Evolutionary conservation across 108 stramenopile genomes (phyloP).

Genomic region (Epithemia pelagica): DNA sequence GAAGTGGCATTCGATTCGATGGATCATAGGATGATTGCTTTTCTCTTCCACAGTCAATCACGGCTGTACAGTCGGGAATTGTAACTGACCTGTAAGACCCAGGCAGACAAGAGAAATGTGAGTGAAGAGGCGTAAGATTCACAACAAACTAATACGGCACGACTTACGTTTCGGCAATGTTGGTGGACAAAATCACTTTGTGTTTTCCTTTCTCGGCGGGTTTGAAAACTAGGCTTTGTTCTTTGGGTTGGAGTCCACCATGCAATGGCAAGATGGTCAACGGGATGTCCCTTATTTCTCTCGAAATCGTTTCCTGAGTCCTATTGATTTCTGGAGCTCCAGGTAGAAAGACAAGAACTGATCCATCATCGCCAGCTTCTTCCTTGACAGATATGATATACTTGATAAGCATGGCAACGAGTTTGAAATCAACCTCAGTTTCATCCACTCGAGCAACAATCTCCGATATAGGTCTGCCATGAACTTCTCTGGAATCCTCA

Average conservation of each 20-base stretch:
- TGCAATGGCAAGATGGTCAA: constrained; percentile 79
- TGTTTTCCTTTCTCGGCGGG: constrained; percentile 53
- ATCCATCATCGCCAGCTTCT: constrained; percentile 47
- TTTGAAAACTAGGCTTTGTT: constrained; percentile 84
- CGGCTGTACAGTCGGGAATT: constrained; percentile 90
- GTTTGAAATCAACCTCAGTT: constrained; percentile 56
- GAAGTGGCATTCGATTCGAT: constrained; percentile 77
- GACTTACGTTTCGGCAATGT: constrained; percentile 82
- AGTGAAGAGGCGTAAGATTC: too few relatives aligned
- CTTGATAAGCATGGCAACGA: constrained; percentile 53
- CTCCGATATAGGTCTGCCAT: constrained; percentile 45
- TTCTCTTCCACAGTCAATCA: constrained; percentile 83
- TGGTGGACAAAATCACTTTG: constrained; percentile 92
- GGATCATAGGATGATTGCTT: constrained; percentile 85
- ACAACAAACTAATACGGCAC: constrained; percentile 4
- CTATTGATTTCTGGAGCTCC: constrained; percentile 88
- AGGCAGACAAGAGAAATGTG: constrained; percentile 7
- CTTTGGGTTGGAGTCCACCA: constrained; percentile 82
- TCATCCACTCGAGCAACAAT: constrained; percentile 64
- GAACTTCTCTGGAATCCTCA: neutral
- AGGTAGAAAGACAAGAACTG: constrained; percentile 88
- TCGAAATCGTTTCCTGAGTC: constrained; percentile 40
- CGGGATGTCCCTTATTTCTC: constrained; percentile 18
- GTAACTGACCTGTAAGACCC: constrained; percentile 55
- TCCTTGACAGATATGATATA: constrained; percentile 35